Percentiles rank a stretch among this genome's conserved stretches.
These are phyloP conservation scores for Suillus ampliporus DNA, from an alignment of 768 basidiomycete genomes.

Conservation along the genomic window DNA sequence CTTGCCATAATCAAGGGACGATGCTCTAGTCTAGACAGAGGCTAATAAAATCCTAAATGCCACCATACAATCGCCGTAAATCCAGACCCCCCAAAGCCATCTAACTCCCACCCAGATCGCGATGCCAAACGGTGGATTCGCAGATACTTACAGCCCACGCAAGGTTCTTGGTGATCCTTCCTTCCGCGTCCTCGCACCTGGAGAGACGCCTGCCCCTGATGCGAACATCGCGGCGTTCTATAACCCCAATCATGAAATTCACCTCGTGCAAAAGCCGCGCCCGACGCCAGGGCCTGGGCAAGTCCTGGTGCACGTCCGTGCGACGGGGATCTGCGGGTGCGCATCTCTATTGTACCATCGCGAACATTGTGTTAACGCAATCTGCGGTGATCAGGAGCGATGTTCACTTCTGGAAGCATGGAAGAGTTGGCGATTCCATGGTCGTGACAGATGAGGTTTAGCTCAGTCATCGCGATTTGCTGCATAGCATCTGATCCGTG, in stretches of 20 bases:
- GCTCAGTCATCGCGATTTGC: not conserved
- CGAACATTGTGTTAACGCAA: not conserved
- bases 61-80: not conserved
- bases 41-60: not conserved
- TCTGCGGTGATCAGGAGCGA: constrained; percentile 54
- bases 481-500: not conserved
- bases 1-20: not conserved
- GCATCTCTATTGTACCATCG: constrained; percentile 21
- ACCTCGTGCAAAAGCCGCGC: constrained; percentile 68
- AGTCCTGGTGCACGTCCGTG: constrained; percentile 67
- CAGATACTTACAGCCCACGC: constrained; percentile 58
- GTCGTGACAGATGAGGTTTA: constrained; percentile 67
- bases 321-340: constrained; percentile 74
- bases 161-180: constrained; percentile 60
- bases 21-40: too few species aligned
- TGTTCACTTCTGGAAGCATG: constrained; percentile 78
- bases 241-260: constrained; percentile 65
- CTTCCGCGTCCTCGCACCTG: constrained; percentile 56
- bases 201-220: constrained; percentile 52
- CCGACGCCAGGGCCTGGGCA: constrained; percentile 67
- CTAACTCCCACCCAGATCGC: not conserved
- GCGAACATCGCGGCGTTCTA: constrained; percentile 70
- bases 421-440: constrained; percentile 72
- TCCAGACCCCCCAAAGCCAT: not conserved
- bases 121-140: constrained; percentile 32